These are phyloP conservation scores for Fragaria iinumae DNA, from an alignment of 306 rosid species.

Conservation along the genomic window DNA sequence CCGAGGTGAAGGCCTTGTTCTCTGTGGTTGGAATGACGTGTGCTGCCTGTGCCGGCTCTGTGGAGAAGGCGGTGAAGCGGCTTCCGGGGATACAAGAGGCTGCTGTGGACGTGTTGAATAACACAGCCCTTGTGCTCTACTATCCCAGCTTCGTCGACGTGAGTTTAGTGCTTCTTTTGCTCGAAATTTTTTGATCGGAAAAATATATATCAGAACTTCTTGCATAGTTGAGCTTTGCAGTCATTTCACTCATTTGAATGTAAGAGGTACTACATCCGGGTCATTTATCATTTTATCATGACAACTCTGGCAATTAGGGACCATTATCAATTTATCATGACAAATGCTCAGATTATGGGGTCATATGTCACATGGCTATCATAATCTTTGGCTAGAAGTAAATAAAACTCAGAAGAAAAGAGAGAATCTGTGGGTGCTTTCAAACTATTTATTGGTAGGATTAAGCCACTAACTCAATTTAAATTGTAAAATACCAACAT, in stretches of 20 bases:
- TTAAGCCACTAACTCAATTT: background rate
- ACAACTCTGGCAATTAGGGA: background rate
- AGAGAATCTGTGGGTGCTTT: background rate
- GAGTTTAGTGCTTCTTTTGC: constrained; percentile 21
- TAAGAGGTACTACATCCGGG: background rate
- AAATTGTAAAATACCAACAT: background rate
- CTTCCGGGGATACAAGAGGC: constrained; percentile 74
- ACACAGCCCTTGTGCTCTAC: constrained; percentile 58
- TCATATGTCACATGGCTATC: background rate
- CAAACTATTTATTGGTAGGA: background rate
- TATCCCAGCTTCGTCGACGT: constrained; percentile 56
- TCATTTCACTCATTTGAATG: too few species aligned
- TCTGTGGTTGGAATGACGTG: constrained; percentile 71
- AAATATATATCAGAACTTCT: background rate
- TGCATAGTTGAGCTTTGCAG: background rate
- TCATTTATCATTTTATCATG: background rate
- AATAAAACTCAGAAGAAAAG: background rate
- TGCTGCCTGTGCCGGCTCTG: constrained; percentile 73
- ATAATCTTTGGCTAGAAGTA: background rate
- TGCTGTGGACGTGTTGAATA: constrained; percentile 66
- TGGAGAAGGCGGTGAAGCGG: constrained; percentile 69
- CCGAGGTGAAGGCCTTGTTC: constrained; percentile 47
- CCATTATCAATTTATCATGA: background rate
- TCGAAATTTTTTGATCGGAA: background rate
- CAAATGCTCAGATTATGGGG: background rate